Percentiles rank a stretch among this genome's conserved stretches.
Evolutionary conservation across 108 stramenopile genomes (phyloP).

Genomic region (Cylindrotheca fusiformis): DNA sequence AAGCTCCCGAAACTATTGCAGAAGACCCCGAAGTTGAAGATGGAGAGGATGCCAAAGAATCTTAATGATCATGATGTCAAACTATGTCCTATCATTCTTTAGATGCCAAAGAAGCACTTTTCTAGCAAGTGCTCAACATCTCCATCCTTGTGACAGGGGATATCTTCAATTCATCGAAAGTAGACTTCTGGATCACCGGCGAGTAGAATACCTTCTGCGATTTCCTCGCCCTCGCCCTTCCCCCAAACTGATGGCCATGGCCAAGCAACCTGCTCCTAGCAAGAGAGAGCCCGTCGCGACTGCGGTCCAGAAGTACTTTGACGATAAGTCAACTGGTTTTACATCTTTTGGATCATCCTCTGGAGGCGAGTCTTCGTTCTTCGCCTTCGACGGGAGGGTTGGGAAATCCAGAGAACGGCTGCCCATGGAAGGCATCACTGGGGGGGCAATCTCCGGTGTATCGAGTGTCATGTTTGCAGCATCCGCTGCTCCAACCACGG

Average conservation of each 20-base stretch:
- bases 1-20: not conserved
- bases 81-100: too few relatives aligned
- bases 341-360: conserved; percentile 5
- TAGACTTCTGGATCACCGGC: too few relatives aligned
- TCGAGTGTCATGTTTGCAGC: not conserved
- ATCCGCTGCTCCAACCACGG: not conserved
- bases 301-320: conserved; percentile 43
- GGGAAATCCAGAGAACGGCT: not conserved
- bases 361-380: not conserved
- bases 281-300: conserved; percentile 40
- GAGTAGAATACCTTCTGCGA: not conserved
- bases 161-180: too few relatives aligned
- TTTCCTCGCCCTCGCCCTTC: not conserved
- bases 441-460: not conserved
- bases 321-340: not conserved
- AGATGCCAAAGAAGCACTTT: too few relatives aligned
- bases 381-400: not conserved
- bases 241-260: conserved; percentile 36
- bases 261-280: conserved; percentile 46
- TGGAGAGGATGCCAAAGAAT: too few relatives aligned
- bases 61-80: too few relatives aligned
- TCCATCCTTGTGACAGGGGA: too few relatives aligned
- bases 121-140: too few relatives aligned
- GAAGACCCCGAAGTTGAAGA: not conserved
- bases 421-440: not conserved